Evolutionary conservation across 164 flowering plant genomes (phyloP).

Genomic region (Chimonanthus salicifolius): DNA sequence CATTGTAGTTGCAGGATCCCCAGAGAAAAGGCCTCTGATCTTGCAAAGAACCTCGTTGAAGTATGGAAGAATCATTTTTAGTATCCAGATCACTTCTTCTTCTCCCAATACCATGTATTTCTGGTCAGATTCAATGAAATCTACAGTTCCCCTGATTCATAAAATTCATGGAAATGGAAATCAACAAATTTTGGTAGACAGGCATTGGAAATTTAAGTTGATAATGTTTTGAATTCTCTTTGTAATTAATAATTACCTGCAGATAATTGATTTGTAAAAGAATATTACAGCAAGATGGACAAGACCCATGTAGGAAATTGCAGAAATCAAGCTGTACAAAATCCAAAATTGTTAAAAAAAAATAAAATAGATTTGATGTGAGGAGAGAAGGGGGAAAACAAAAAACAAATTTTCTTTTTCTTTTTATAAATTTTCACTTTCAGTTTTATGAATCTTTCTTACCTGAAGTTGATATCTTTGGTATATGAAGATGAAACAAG

Average conservation of each 20-base stretch:
- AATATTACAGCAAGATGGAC: conserved; percentile 67
- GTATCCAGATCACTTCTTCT: conserved; percentile 73
- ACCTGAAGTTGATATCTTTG: conserved; percentile 79
- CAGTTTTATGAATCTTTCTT: neutral
- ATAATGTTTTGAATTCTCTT: neutral
- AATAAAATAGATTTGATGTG: neutral
- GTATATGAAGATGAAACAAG: conserved; percentile 63
- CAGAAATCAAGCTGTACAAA: conserved; percentile 66
- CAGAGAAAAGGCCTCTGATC: conserved; percentile 64
- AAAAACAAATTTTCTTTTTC: no score
- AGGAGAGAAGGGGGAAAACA: neutral
- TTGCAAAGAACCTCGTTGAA: conserved; percentile 63
- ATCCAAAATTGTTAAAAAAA: neutral
- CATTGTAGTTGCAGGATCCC: conserved; percentile 87
- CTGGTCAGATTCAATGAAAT: conserved; percentile 24
- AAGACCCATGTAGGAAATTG: conserved; percentile 68
- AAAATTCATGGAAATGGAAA: no score
- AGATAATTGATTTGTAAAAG: conserved; percentile 52
- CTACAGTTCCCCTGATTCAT: conserved; percentile 34
- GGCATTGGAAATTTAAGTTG: neutral
- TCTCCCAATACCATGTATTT: conserved; percentile 47
- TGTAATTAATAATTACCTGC: conserved; percentile 37
- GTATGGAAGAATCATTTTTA: conserved; percentile 67
- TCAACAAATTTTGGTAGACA: no score
- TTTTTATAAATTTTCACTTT: neutral